Conservation (phyloP, 192 early-diverging fungal genomes). For the Geranomyces michiganensis region DNA sequence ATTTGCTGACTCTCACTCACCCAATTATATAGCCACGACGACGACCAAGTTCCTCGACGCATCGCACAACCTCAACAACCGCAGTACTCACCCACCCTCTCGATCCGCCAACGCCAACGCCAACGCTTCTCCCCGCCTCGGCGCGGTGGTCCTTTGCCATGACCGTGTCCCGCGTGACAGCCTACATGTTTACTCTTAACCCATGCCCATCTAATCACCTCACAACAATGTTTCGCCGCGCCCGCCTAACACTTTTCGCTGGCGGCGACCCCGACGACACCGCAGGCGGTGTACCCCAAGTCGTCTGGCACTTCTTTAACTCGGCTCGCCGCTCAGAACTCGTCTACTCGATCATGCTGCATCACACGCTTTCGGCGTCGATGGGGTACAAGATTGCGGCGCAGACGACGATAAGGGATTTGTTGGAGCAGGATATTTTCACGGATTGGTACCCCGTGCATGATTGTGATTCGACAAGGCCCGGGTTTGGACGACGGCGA, state of each 20-base stretch:
- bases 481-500: too few relatives aligned
- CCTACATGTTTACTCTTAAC: slow-evolving; percentile 19
- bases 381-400: not conserved
- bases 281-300: not conserved
- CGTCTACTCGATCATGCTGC: slow-evolving; percentile 18
- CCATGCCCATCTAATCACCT: not conserved
- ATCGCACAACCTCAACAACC: too few relatives aligned
- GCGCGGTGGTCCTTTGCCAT: slow-evolving; percentile 7
- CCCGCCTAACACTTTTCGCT: not conserved
- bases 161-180: not conserved
- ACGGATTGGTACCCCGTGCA: slow-evolving; percentile 28
- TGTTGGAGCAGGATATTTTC: slow-evolving; percentile 18
- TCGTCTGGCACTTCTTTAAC: slow-evolving; percentile 17
- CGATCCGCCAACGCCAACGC: not conserved
- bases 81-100: too few relatives aligned
- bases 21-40: not conserved
- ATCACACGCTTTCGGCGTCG: slow-evolving; percentile 5
- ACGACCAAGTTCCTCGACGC: not conserved
- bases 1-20: not conserved
- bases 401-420: slow-evolving; percentile 10
- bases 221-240: slow-evolving; percentile 20
- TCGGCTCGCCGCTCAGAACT: slow-evolving; percentile 14
- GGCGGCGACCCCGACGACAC: slow-evolving; percentile 9
- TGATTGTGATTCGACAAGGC: slow-evolving; percentile 3
- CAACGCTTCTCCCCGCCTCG: not conserved